These are phyloP conservation scores for Rubia yunnanensis DNA, from an alignment of 257 asterid species.

Conservation along the genomic window DNA sequence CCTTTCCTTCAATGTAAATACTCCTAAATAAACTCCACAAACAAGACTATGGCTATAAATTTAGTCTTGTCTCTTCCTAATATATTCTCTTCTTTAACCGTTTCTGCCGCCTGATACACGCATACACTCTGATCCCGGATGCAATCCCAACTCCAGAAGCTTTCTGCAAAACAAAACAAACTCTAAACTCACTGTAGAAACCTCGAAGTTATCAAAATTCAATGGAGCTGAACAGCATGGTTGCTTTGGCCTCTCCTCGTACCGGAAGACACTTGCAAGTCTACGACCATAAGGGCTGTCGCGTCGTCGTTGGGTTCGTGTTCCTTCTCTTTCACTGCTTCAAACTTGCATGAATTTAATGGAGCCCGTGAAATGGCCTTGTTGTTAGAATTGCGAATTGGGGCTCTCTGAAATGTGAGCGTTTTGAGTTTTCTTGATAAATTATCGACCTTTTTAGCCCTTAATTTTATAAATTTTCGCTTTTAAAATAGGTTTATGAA, in stretches of 20 bases:
- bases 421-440: neutral
- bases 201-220: neutral
- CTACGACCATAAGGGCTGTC: slow-evolving; percentile 56
- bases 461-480: neutral
- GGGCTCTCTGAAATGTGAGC: neutral
- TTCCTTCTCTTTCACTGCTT: neutral
- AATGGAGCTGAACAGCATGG: slow-evolving; percentile 62
- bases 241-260: slow-evolving; percentile 62
- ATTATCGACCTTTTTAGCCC: neutral
- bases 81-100: slow-evolving; percentile 4
- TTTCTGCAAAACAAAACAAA: neutral
- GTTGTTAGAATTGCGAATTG: too few species aligned
- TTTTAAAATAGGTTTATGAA: neutral
- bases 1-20: neutral
- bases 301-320: slow-evolving; percentile 82
- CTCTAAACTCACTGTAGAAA: neutral
- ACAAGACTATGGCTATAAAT: neutral
- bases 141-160: neutral
- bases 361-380: too few species aligned
- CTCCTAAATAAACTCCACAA: neutral
- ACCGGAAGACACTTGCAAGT: slow-evolving; percentile 83
- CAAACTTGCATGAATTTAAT: neutral
- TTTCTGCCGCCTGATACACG: neutral
- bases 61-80: neutral
- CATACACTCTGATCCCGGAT: neutral